phyloP scores from a whole-genome alignment of 2,329 filamentous ascomycete genomes.

The Xylaria sp. region DNA sequence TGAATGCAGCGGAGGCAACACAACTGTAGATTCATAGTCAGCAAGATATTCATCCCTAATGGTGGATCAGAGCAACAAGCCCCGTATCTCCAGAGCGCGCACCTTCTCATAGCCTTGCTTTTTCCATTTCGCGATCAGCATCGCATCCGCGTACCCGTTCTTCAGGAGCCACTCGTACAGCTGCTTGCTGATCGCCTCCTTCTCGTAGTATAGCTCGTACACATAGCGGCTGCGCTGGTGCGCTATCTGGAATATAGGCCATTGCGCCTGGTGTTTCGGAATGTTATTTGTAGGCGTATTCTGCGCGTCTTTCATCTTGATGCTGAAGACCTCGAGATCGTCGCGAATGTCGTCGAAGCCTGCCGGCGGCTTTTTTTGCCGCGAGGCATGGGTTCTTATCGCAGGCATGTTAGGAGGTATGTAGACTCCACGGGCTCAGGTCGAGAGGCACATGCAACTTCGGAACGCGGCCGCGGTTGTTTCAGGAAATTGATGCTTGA shows the following conservation, averaged over 20 bases:
- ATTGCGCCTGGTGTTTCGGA: constrained; percentile 84
- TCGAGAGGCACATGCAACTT: not conserved
- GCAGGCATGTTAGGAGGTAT: constrained; percentile 60
- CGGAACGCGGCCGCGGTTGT: not conserved
- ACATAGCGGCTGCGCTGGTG: constrained; percentile 92
- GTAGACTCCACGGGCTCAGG: not conserved
- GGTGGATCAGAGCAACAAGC: not conserved
- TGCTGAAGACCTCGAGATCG: constrained; percentile 80
- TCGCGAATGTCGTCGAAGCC: constrained; percentile 89
- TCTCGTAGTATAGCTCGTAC: constrained; percentile 97
- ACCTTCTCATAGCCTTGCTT: constrained; percentile 99
- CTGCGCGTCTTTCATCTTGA: constrained; percentile 95
- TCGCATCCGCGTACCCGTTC: constrained; percentile 92
- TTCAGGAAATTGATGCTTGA: constrained; percentile 15
- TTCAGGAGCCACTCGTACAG: constrained; percentile 97
- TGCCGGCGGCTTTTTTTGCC: constrained; percentile 77
- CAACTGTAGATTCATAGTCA: constrained; percentile 56
- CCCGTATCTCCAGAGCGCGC: constrained; percentile 31
- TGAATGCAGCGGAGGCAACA: constrained; percentile 96
- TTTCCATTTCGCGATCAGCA: constrained; percentile 99
- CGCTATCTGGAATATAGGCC: constrained; percentile 97
- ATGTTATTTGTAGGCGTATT: constrained; percentile 82
- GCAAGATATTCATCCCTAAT: constrained; percentile 4
- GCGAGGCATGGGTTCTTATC: constrained; percentile 67
- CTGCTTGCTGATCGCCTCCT: constrained; percentile 89